phyloP scores from a whole-genome alignment of 2,329 filamentous ascomycete species.

The Gnomoniopsis sp. region DNA sequence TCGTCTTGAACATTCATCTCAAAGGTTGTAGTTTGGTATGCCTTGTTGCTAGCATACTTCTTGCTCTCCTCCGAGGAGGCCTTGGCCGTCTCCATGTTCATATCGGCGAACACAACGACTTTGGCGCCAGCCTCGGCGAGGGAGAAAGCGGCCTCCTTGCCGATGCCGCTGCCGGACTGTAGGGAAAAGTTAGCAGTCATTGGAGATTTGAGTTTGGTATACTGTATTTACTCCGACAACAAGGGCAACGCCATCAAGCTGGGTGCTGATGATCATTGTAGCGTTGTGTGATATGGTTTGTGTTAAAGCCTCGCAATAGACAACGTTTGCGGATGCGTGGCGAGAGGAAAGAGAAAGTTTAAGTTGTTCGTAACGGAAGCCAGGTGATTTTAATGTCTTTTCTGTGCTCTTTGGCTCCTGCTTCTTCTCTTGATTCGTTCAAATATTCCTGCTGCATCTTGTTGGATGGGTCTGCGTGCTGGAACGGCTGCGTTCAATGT shows the following conservation, averaged over 20 bases:
- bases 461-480: neutral
- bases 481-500: neutral
- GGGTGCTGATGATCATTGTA: constrained; percentile 20
- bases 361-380: neutral
- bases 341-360: neutral
- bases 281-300: neutral
- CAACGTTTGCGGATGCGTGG: neutral
- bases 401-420: no score
- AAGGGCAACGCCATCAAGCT: constrained; percentile 21
- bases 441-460: no score
- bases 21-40: constrained; percentile 6
- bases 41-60: constrained; percentile 19
- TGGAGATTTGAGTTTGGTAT: neutral
- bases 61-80: constrained; percentile 20
- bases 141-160: constrained; percentile 20
- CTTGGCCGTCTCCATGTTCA: constrained; percentile 19
- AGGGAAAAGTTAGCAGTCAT: neutral
- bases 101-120: constrained; percentile 21
- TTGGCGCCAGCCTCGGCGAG: constrained; percentile 22
- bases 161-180: constrained; percentile 21
- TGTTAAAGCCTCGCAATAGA: neutral
- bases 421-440: no score
- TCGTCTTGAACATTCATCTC: constrained; percentile 19
- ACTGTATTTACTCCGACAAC: constrained; percentile 17
- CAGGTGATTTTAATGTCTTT: no score